Evolutionary conservation across 2,329 filamentous ascomycete species (phyloP).

Genomic region (Podosphaera fusca): DNA sequence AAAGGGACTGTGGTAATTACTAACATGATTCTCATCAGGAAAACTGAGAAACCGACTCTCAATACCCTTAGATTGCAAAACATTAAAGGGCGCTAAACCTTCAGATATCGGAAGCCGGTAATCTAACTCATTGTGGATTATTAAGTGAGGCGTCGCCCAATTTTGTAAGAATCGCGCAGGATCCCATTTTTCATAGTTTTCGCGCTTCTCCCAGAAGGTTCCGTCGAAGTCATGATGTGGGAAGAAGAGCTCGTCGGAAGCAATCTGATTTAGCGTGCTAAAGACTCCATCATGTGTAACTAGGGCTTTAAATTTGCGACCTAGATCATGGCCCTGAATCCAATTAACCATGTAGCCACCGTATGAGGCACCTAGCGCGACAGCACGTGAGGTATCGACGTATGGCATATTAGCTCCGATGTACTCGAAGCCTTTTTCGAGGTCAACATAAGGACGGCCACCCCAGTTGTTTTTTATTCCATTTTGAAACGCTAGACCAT

Average conservation of each 20-base stretch:
- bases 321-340: conserved; percentile 72
- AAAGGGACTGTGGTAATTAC: conserved; percentile 1
- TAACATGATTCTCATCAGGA: conserved; percentile 42
- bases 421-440: conserved; percentile 57
- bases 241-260: conserved; percentile 48
- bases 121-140: conserved; percentile 78
- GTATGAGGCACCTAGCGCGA: conserved; percentile 53
- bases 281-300: conserved; percentile 80
- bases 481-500: conserved; percentile 55
- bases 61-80: conserved; percentile 36
- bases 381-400: conserved; percentile 44
- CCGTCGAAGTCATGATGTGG: conserved; percentile 42
- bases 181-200: conserved; percentile 46
- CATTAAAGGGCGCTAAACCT: conserved; percentile 41
- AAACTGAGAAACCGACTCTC: conserved; percentile 41
- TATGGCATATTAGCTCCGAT: conserved; percentile 41
- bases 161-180: conserved; percentile 28
- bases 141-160: conserved; percentile 56
- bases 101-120: conserved; percentile 73
- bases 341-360: conserved; percentile 69
- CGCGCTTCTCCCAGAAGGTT: conserved; percentile 29
- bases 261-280: conserved; percentile 41
- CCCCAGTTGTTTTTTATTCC: conserved; percentile 68
- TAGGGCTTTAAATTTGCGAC: conserved; percentile 65
- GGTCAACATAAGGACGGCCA: conserved; percentile 59